Conservation (phyloP, 169 alveolate species). For the Fabrea salina region DNA sequence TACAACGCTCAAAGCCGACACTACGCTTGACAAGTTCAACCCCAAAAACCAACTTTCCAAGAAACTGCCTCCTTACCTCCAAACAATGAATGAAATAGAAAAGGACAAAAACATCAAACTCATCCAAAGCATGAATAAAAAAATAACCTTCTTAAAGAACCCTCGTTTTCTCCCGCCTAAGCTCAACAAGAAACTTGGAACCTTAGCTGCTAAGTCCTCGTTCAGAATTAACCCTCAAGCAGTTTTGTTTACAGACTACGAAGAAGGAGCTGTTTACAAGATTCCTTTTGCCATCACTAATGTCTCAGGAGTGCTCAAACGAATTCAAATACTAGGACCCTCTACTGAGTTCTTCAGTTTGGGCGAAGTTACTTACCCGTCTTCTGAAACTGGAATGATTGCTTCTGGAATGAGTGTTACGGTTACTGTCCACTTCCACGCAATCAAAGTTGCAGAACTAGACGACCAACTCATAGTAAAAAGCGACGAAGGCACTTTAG, state of each 20-base stretch:
- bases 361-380: constrained; percentile 65
- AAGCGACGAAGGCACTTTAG: constrained; percentile 75
- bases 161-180: constrained; percentile 59
- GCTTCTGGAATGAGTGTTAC: constrained; percentile 86
- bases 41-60: constrained; percentile 5
- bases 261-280: constrained; percentile 79
- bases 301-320: constrained; percentile 60
- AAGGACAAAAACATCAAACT: constrained; percentile 77
- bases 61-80: constrained; percentile 52
- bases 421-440: constrained; percentile 67
- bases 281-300: constrained; percentile 78
- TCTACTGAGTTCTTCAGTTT: constrained; percentile 69
- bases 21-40: constrained; percentile 30
- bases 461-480: constrained; percentile 71
- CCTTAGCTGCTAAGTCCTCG: constrained; percentile 55
- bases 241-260: constrained; percentile 75
- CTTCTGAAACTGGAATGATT: constrained; percentile 64
- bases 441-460: constrained; percentile 78
- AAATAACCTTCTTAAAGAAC: constrained; percentile 77
- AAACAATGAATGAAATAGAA: constrained; percentile 79
- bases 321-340: constrained; percentile 80
- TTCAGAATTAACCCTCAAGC: constrained; percentile 73
- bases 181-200: constrained; percentile 1
- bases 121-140: constrained; percentile 82
- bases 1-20: constrained; percentile 25